A percentile compares a stretch with the other conserved stretches of the same genome.
Conservation (phyloP, 2,329 filamentous ascomycete species). For the Conoideocrella luteorostrata region DNA sequence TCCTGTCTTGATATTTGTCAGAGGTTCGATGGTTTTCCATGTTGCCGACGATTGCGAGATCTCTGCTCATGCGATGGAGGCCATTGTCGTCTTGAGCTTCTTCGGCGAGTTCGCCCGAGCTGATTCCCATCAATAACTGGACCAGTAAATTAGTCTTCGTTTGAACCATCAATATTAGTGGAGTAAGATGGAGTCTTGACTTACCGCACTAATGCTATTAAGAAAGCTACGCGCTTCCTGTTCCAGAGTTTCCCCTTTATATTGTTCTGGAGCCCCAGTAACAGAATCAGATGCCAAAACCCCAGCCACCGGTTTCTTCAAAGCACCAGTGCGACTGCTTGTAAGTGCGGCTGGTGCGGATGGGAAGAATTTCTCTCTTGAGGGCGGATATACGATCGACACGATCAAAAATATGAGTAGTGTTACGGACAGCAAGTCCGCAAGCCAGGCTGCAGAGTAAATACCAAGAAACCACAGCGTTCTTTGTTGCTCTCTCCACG, state of each 20-base stretch:
- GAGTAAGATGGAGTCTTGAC: too few relatives aligned
- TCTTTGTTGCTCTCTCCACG: slow-evolving; percentile 67
- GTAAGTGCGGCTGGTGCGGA: slow-evolving; percentile 71
- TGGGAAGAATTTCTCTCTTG: slow-evolving; percentile 62
- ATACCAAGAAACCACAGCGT: slow-evolving; percentile 57
- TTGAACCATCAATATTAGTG: too few relatives aligned
- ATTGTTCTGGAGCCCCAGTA: slow-evolving; percentile 76
- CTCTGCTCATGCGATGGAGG: too few relatives aligned
- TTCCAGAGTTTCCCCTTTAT: slow-evolving; percentile 78
- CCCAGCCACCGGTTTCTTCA: slow-evolving; percentile 71
- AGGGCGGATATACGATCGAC: slow-evolving; percentile 59
- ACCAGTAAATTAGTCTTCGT: too few relatives aligned
- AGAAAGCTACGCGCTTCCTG: slow-evolving; percentile 78
- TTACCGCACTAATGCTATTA: slow-evolving; percentile 50
- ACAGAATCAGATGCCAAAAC: slow-evolving; percentile 71
- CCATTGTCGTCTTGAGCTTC: too few relatives aligned
- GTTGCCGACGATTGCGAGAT: too few relatives aligned
- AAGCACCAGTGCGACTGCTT: slow-evolving; percentile 59
- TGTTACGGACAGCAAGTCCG: slow-evolving; percentile 64
- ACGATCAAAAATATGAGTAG: slow-evolving; percentile 53
- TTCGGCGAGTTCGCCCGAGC: slow-evolving; percentile 71
- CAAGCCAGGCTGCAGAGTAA: slow-evolving; percentile 59
- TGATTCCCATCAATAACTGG: slow-evolving; percentile 65
- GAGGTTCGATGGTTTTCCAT: too few relatives aligned
- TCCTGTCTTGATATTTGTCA: slow-evolving; percentile 70